Evolutionary conservation across 495 filamentous ascomycete genomes (phyloP).

Genomic region (Aspergillus ostianus): DNA sequence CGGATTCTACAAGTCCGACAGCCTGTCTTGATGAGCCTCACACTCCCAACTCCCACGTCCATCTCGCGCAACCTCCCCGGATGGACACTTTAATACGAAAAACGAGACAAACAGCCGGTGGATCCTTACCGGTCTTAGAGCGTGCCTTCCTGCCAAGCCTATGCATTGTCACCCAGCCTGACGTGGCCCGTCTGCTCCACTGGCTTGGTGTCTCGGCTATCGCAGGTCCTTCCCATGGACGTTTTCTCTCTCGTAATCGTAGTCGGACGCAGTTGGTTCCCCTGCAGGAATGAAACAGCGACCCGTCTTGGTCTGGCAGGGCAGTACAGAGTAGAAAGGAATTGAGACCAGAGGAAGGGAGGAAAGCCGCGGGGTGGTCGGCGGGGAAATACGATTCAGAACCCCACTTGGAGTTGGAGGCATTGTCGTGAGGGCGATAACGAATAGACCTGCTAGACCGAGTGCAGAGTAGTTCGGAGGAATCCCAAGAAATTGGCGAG

Average conservation of each 20-base stretch:
- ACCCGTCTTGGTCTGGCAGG: too few species aligned
- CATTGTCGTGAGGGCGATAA: too few species aligned
- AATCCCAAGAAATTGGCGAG: too few species aligned
- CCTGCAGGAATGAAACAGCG: not conserved
- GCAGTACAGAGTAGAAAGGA: not conserved
- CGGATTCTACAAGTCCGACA: slow-evolving; percentile 38
- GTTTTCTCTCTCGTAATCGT: not conserved
- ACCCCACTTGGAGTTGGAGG: not conserved
- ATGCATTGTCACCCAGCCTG: slow-evolving; percentile 21
- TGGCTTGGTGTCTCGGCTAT: not conserved
- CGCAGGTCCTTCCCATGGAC: not conserved
- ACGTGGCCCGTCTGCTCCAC: slow-evolving; percentile 11
- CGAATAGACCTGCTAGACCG: too few species aligned
- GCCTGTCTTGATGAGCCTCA: slow-evolving; percentile 12
- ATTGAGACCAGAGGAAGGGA: not conserved
- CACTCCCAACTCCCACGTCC: too few species aligned
- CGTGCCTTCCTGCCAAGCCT: slow-evolving; percentile 28
- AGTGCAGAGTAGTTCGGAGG: not conserved
- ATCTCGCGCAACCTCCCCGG: too few species aligned
- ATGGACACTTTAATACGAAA: not conserved
- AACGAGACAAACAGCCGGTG: not conserved
- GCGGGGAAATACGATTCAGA: not conserved
- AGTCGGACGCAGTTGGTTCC: not conserved
- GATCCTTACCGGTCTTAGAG: slow-evolving; percentile 35
- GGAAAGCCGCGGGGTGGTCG: not conserved